These are phyloP conservation scores for Phanerodontia chrysosporium DNA, from an alignment of 768 basidiomycete species.

Conservation along the genomic window DNA sequence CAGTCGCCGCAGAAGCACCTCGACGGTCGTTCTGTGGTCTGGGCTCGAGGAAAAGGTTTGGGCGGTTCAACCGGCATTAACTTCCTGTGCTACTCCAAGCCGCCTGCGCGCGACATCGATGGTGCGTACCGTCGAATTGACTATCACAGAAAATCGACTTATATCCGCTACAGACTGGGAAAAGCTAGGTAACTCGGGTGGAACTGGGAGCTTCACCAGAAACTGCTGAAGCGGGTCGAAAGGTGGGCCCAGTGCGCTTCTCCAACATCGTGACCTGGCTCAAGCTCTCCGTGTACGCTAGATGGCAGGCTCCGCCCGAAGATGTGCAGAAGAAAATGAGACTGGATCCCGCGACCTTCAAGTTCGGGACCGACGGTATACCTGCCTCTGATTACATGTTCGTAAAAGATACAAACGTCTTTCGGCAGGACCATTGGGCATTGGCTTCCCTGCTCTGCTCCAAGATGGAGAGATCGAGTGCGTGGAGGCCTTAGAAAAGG, in stretches of 20 bases:
- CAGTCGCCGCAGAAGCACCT: background rate
- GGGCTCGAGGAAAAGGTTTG: constrained; percentile 7
- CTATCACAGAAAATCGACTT: background rate
- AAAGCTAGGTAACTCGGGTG: constrained; percentile 24
- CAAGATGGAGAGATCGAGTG: no score
- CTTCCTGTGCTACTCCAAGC: constrained; percentile 10
- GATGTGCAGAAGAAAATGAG: background rate
- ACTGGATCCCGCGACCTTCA: background rate
- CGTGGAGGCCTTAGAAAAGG: no score
- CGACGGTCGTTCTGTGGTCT: background rate
- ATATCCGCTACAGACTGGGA: constrained; percentile 12
- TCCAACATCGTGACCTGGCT: no score
- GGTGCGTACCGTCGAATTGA: constrained; percentile 1
- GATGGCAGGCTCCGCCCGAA: background rate
- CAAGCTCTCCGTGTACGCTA: no score
- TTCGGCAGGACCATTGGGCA: no score
- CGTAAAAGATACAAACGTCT: no score
- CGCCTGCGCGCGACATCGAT: constrained; percentile 8
- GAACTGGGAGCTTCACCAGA: constrained; percentile 19
- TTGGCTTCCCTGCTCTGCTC: no score
- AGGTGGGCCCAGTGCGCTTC: no score
- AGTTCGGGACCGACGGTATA: background rate
- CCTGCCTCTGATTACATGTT: no score
- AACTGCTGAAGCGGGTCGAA: constrained; percentile 4
- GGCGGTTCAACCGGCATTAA: constrained; percentile 13